phyloP scores from a whole-genome alignment of 441 rosid species.

The Arabidopsis hybrid region DNA sequence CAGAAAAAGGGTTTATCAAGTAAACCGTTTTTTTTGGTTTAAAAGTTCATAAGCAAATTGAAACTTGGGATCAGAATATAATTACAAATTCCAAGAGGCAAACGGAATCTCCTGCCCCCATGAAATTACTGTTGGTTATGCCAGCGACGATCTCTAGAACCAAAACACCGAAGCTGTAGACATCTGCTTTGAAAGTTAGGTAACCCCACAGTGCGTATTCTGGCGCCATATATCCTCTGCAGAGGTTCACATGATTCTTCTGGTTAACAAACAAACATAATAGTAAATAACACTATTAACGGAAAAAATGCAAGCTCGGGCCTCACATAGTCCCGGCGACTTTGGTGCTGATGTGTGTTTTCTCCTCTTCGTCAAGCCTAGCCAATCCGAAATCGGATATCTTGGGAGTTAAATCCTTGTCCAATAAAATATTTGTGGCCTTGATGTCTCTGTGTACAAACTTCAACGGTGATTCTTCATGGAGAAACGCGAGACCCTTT shows the following conservation, averaged over 20 bases:
- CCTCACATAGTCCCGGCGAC: slow-evolving; percentile 73
- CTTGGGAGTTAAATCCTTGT: slow-evolving; percentile 65
- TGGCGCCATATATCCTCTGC: slow-evolving; percentile 86
- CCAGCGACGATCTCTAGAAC: slow-evolving; percentile 69
- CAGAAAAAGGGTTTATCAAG: background rate
- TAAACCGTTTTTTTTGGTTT: background rate
- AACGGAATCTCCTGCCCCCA: slow-evolving; percentile 51
- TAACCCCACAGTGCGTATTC: slow-evolving; percentile 78
- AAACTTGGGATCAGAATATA: slow-evolving; percentile 15
- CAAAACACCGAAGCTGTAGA: slow-evolving; percentile 72
- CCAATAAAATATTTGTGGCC: slow-evolving; percentile 66
- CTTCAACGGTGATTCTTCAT: slow-evolving; percentile 68
- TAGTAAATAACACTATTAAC: background rate
- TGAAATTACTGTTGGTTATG: slow-evolving; percentile 54
- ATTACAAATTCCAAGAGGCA: slow-evolving; percentile 77
- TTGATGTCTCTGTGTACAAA: slow-evolving; percentile 81
- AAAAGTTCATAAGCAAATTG: background rate
- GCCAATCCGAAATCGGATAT: slow-evolving; percentile 80
- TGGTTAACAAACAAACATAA: slow-evolving; percentile 31
- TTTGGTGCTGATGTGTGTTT: slow-evolving; percentile 67
- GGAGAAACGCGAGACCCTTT: slow-evolving; percentile 68
- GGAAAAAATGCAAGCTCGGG: background rate
- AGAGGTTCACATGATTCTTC: slow-evolving; percentile 29
- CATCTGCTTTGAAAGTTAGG: slow-evolving; percentile 70
- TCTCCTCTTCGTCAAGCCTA: slow-evolving; percentile 62